These are phyloP conservation scores for Knufia fluminis DNA, from an alignment of 2,329 filamentous ascomycete genomes.

Conservation along the genomic window DNA sequence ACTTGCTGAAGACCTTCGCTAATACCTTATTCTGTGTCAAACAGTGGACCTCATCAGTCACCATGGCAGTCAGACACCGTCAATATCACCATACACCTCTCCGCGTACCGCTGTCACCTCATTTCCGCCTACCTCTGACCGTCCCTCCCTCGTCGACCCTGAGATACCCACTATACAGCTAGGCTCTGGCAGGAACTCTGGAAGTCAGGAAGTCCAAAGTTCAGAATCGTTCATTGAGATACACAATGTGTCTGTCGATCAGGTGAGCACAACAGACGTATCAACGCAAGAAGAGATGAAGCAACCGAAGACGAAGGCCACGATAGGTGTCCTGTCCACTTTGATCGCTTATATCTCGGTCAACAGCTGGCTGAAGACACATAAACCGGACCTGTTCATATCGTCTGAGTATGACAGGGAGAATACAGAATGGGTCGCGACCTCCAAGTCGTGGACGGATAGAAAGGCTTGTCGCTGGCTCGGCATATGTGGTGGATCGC, in stretches of 20 bases:
- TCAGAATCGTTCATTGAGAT: conserved; percentile 1
- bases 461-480: conserved; percentile 71
- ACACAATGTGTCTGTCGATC: background rate
- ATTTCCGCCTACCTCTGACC: conserved; percentile 7
- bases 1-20: background rate
- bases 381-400: conserved; percentile 56
- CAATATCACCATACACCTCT: conserved; percentile 12
- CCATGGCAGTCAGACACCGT: conserved; percentile 24
- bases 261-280: background rate
- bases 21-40: background rate
- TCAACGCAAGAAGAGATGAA: conserved; percentile 30
- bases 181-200: background rate
- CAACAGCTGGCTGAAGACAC: conserved; percentile 43
- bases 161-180: background rate
- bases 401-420: conserved; percentile 52
- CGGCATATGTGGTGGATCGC: conserved; percentile 66
- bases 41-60: conserved; percentile 8
- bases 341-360: conserved; percentile 35
- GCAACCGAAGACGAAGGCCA: conserved; percentile 29
- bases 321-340: conserved; percentile 32
- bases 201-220: background rate
- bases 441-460: conserved; percentile 64
- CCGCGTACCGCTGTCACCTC: conserved; percentile 13
- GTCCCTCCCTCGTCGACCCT: conserved; percentile 22
- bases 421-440: conserved; percentile 60